Evolutionary conservation across 257 asterid species (phyloP).

Genomic region (Nicotiana noctiflora): DNA sequence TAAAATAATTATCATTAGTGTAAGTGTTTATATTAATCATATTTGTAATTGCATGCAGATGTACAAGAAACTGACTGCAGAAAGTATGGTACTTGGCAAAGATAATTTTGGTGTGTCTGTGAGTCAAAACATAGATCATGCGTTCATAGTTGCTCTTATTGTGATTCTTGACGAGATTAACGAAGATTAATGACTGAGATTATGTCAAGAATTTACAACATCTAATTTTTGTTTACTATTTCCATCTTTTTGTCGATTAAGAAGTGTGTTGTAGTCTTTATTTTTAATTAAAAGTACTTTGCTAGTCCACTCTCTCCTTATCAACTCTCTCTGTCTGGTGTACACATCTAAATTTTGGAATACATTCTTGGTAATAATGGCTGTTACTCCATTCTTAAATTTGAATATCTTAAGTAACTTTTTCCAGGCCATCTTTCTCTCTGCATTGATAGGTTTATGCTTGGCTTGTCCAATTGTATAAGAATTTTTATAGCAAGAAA

Average conservation of each 20-base stretch:
- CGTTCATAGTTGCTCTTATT: conserved; percentile 65
- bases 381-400: neutral
- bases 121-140: conserved; percentile 72
- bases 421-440: too few species aligned
- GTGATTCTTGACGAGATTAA: conserved; percentile 75
- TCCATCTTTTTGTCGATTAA: too few species aligned
- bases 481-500: too few species aligned
- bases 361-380: neutral
- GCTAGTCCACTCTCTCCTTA: neutral
- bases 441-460: too few species aligned
- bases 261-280: neutral
- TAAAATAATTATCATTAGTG: neutral
- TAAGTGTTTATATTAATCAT: neutral
- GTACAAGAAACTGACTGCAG: conserved; percentile 57
- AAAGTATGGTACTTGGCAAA: conserved; percentile 55
- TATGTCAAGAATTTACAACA: neutral
- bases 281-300: neutral
- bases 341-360: neutral
- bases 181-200: conserved; percentile 36
- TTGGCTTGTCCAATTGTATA: too few species aligned
- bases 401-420: too few species aligned
- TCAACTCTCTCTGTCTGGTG: neutral
- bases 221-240: neutral
- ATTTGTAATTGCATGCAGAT: conserved; percentile 34
- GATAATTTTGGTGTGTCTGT: conserved; percentile 66